These are phyloP conservation scores for Fusarium dimerum DNA, from an alignment of 2,329 filamentous ascomycete species.

Conservation along the genomic window DNA sequence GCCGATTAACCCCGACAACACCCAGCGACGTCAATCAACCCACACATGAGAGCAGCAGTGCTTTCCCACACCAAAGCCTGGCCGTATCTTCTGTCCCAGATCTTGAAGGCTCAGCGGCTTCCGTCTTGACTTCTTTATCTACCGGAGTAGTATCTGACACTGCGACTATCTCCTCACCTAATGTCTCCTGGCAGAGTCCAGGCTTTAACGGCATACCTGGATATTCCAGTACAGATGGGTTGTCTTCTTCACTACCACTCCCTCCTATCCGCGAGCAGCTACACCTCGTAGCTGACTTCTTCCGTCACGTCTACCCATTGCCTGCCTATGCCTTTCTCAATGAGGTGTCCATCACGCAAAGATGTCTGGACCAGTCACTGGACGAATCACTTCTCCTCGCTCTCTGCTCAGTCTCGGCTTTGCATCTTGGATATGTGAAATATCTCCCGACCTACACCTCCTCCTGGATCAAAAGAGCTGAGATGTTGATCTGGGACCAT, in stretches of 20 bases:
- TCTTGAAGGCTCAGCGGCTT: too few relatives aligned
- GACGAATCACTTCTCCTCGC: conserved; percentile 43
- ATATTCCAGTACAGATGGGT: background rate
- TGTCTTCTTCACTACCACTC: conserved; percentile 1
- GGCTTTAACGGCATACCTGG: background rate
- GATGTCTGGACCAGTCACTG: conserved; percentile 49
- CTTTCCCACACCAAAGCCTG: too few relatives aligned
- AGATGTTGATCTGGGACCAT: conserved; percentile 43
- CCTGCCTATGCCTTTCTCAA: conserved; percentile 41
- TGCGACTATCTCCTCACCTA: background rate
- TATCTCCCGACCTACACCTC: conserved; percentile 32
- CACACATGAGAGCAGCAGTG: background rate
- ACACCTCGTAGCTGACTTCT: conserved; percentile 25
- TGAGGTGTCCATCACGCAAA: conserved; percentile 51
- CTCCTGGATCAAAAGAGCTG: conserved; percentile 47
- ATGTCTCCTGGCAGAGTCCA: background rate
- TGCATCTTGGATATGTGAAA: conserved; percentile 36
- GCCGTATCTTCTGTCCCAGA: too few relatives aligned
- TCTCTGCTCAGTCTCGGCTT: conserved; percentile 41
- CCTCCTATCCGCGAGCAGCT: conserved; percentile 17
- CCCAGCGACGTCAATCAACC: background rate
- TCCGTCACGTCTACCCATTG: conserved; percentile 26
- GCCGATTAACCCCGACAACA: background rate
- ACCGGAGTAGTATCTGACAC: too few relatives aligned
- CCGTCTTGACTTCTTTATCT: too few relatives aligned